Evolutionary conservation across 2,329 filamentous ascomycete genomes (phyloP), one percentile per base, ranked within the genome.

Genomic region (Capronia americana): DNA sequence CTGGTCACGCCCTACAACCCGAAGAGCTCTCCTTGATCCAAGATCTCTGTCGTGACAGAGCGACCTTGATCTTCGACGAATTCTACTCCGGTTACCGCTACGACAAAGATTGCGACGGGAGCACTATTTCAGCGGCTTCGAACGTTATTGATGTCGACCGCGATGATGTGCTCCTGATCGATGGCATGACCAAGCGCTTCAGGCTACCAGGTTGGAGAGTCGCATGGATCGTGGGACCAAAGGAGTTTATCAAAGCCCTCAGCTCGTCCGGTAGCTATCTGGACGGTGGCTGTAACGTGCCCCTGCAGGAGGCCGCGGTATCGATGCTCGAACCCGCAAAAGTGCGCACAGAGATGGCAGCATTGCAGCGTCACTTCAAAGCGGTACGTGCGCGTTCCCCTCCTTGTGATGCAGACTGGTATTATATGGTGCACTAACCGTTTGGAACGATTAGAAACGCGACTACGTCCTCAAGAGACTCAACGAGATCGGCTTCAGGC

Each of bases 71-170:
- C 77, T 92, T 93, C 81, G 94, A 98, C 76, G 94, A 98, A 80
- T 98, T 98, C 84, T 98, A 98, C 82, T 89, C 89, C 11, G 92
- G 93, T 24, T 98, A 97, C 34, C 97, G 97, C 81, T 98, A 98
- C 82, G 96, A 92, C 41, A 92, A 88, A 73, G 85, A 93, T 81
- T 98, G 94, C 77, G 93, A 97, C 75, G 94, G 94, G 46, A 88
- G 86, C 32, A 96, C 94, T 51, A 92, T 97, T 77, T 93, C 90
- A 57, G 90, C 93, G 8, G 94, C 94, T 4, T 90, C 92, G 75
- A 97, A 98, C 77, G 87, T 98, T 57, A 86, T 70, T 64, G 93
- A 97, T 73, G 93, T 97, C 17, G 88, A 97, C 76, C 86, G 92
- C 75, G 92, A 96, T 75, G 92, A 96, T 75, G 93, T 98, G 1